These are phyloP conservation scores for Fomitopsis betulina DNA, from an alignment of 1,284 basidiomycete genomes.

Conservation along the genomic window DNA sequence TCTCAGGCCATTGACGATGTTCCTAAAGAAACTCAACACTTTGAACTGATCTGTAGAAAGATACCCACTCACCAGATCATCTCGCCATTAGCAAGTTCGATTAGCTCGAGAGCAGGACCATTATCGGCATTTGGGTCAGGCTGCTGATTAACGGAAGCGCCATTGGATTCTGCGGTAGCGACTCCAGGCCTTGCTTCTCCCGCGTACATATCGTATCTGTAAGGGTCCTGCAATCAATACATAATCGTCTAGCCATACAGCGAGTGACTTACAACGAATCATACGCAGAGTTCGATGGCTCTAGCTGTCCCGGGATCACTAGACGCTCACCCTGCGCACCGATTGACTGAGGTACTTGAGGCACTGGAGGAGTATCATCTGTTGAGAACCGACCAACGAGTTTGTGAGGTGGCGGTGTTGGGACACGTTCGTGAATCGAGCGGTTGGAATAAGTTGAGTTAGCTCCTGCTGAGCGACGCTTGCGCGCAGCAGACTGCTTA, in stretches of 20 bases:
- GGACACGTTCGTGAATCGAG: slow-evolving; percentile 75
- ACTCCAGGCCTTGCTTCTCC: slow-evolving; percentile 42
- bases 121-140: slow-evolving; percentile 35
- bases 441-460: slow-evolving; percentile 49
- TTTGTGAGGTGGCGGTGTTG: slow-evolving; percentile 69
- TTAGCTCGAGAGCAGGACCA: slow-evolving; percentile 66
- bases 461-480: slow-evolving; percentile 56
- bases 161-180: slow-evolving; percentile 19
- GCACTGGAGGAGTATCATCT: slow-evolving; percentile 65
- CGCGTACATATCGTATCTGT: slow-evolving; percentile 76
- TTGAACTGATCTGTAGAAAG: slow-evolving; percentile 4
- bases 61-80: slow-evolving; percentile 62
- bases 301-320: slow-evolving; percentile 38
- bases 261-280: slow-evolving; percentile 63
- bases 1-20: slow-evolving; percentile 76
- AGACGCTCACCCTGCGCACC: slow-evolving; percentile 42
- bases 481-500: slow-evolving; percentile 43
- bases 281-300: slow-evolving; percentile 63
- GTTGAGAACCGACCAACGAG: slow-evolving; percentile 56
- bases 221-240: slow-evolving; percentile 9
- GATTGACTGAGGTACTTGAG: slow-evolving; percentile 53
- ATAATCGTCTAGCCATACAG: background rate
- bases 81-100: slow-evolving; percentile 78
- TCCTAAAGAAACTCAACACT: slow-evolving; percentile 41
- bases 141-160: slow-evolving; percentile 15